These are phyloP conservation scores for Nidula microcarpa DNA, from an alignment of 768 basidiomycete genomes.

Conservation along the genomic window DNA sequence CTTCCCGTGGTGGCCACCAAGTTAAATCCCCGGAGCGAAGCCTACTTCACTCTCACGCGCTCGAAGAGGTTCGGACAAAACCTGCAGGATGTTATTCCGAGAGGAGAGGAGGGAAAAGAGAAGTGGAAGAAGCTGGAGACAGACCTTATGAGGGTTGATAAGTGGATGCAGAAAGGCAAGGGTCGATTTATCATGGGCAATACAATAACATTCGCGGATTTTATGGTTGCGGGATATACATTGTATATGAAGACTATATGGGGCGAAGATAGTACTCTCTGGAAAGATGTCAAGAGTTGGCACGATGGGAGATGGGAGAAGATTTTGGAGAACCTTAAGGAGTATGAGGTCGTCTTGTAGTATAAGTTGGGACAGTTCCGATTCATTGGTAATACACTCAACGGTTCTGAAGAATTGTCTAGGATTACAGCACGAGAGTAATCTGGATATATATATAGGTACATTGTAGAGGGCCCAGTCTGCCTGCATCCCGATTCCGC, in stretches of 20 bases:
- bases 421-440: too few species aligned
- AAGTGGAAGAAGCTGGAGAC: slow-evolving; percentile 34
- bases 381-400: not conserved
- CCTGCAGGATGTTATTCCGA: slow-evolving; percentile 30
- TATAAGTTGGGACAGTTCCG: not conserved
- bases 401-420: too few species aligned
- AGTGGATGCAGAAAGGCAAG: slow-evolving; percentile 22
- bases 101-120: slow-evolving; percentile 19
- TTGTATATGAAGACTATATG: slow-evolving; percentile 23
- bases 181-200: slow-evolving; percentile 34
- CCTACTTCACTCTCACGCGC: slow-evolving; percentile 32
- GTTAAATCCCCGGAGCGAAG: slow-evolving; percentile 15
- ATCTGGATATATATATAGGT: too few species aligned
- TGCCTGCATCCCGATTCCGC: too few species aligned
- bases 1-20: slow-evolving; percentile 10
- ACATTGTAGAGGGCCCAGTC: too few species aligned
- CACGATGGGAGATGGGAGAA: slow-evolving; percentile 37
- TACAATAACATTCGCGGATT: slow-evolving; percentile 33
- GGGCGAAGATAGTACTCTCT: slow-evolving; percentile 34
- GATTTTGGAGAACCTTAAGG: slow-evolving; percentile 21
- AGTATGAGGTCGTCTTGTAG: slow-evolving; percentile 17
- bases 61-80: slow-evolving; percentile 23
- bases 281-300: slow-evolving; percentile 33
- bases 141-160: slow-evolving; percentile 20
- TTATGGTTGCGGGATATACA: slow-evolving; percentile 27